Evolutionary conservation across 2,329 filamentous ascomycete species (phyloP), one percentile per base, ranked within the genome.

Genomic region (Passalora sequoiae): DNA sequence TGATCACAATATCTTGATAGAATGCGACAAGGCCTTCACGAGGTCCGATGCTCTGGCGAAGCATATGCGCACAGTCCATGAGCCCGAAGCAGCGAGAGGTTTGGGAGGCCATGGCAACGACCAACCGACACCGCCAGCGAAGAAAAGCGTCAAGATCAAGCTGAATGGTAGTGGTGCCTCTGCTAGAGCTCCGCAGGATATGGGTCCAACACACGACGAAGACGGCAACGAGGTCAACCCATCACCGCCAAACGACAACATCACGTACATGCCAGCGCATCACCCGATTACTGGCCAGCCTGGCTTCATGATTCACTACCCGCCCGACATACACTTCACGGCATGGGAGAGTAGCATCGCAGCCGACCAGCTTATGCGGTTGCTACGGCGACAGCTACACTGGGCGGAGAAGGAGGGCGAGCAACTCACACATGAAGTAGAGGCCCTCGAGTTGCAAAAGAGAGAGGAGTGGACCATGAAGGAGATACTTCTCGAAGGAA

Each of bases 31-130:
- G 49, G 89, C 89, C 22, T 98, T 98, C 59, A 98, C 92, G 2
- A 78, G 92, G 53, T 96, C 91, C 17, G 92, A 98, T 60, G 92
- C 92, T 9, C 76, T 98, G 0, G 89, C 91, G 1, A 98, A 98
- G 67, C 92, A 98, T 65, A 97, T 97, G 88, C 85, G 92, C 57
- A 97, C 92, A 12, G 89, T 98, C 27, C 92, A 98, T 71, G 92
- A 98, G 65, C 96, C 91, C 3, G 92, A 98, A 69, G 86, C 88
- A 12, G 75, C 95, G 16, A 53, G 55, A 33, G 54, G 52, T 87
- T n/a, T 85, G 86, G 4, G 72, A 71, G 89, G 61, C 80, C 84
- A 2, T 78, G 87, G 9, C 81, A 83, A 16, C 85, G 87, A 63
- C 80, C 81, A 45, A 61, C 71, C 60, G 64, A 68, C 38, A 64